Percentiles rank a stretch among this genome's conserved stretches.
phyloP scores from a whole-genome alignment of 2,329 filamentous ascomycete species.

The Lasiodiplodia sp. region DNA sequence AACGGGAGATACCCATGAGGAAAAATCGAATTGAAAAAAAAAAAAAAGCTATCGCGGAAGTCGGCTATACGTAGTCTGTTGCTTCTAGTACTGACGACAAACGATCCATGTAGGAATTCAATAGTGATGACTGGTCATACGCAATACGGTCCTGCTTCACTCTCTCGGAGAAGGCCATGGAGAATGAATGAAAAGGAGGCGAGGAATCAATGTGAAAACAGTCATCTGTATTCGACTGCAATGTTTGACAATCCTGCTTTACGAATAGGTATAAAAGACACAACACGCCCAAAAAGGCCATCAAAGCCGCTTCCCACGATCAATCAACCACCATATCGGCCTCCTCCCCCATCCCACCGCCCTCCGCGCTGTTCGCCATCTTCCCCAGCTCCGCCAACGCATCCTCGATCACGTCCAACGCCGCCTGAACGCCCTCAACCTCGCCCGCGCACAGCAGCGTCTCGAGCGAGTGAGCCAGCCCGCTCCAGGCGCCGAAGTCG shows the following conservation, averaged over 20 bases:
- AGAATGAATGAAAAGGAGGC: neutral
- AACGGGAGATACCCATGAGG: neutral
- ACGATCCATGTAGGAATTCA: neutral
- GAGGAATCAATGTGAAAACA: neutral
- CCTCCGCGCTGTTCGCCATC: constrained; percentile 1
- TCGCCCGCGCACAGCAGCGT: constrained; percentile 29
- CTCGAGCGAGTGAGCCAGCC: constrained; percentile 28
- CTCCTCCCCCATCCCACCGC: neutral
- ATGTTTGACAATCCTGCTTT: neutral
- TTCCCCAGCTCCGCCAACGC: neutral
- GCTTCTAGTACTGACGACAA: neutral
- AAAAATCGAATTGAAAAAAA: neutral
- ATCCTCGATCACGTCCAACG: constrained; percentile 24
- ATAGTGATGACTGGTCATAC: neutral
- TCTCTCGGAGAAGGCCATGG: neutral
- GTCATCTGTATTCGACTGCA: no score
- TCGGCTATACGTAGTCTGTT: neutral
- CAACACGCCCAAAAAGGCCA: neutral
- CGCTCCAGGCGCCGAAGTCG: constrained; percentile 27
- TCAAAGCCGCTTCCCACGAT: neutral
- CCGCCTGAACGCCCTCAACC: constrained; percentile 27
- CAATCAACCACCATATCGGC: constrained; percentile 27
- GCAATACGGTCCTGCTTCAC: neutral
- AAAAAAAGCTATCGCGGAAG: neutral
- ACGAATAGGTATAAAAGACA: neutral